Base-by-base conservation (phyloP, 768 basidiomycete genomes). In the Dendrothele bispora region DNA sequence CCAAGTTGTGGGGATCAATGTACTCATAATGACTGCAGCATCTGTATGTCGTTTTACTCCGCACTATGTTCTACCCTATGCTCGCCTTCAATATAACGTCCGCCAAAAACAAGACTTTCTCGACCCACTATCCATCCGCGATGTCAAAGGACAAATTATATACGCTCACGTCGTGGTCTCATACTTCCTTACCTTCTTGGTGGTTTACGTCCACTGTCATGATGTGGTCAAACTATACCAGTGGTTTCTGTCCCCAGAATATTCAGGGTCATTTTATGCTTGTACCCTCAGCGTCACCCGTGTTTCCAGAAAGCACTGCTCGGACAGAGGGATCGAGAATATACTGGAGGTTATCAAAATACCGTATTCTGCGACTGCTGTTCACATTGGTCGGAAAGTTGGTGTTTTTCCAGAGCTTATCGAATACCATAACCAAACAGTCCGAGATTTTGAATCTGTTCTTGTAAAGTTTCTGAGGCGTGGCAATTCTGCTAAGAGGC, bases 161-260 rank as follows among this genome's bases (percentile, higher is more conserved):
- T 95, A 87, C 68, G 87, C 82, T 1, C 92, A 95, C 61, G 85
- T 98, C 54, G 88, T 73, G 7, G 78, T 82, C 48, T 83, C 86
- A 18, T 99, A 98, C 65, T 54, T 86, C 52, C 82, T 97, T 68
- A 91, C 86, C 7, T 68, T 75, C 57, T 60, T 88, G 52, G 81
- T 81, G 59, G 79, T 91, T 42, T 84, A 85, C 67, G 56, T 72
- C 28, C 82, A 95, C 63, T 93, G 89, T 90, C 73, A 65, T 37
- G 70, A 72, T 35, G 90, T 98, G 79, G 71, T 97, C 42, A 70
- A 67, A 34, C 82, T 99, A 3, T 77, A 80, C 55, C 71, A 76
- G 24, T 98, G 91, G 88, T 98, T 94, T 74, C 83, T 86, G 52
- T 91, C 88, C 3, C 86, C 88, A 7, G 88, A 90, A 58, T 95